Evolutionary conservation across 108 stramenopile species (phyloP), one percentile per base, ranked within the genome.

Genomic region (Cyclotella sp.): DNA sequence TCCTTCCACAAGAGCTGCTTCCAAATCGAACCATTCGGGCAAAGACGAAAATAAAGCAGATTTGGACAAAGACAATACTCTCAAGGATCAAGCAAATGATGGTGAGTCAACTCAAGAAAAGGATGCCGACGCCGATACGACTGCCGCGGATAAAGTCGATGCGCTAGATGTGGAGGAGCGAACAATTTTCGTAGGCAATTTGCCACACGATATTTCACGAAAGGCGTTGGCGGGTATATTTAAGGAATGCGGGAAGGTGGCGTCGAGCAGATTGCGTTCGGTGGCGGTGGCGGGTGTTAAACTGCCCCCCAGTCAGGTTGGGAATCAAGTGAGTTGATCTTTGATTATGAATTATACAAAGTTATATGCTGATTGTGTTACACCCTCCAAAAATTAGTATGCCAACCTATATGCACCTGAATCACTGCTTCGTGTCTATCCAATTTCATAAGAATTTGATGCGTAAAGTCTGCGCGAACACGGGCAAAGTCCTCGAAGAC

Each of bases 181-280:
- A 14, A 95, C 94, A 26, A 84, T 95, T 40, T 95, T 92, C 76
- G 90, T 92, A 3, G 93, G 94, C 29, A 95, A 95, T 76, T 63
- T 95, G 19, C 94, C 94, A 13, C 46, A 76, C 16, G 72, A 64
- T 14, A 88, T 78, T 14, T 88, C 84, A 11, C 84, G 94, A 41
- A 90, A 89, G 67, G 67, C 81, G 0, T 71, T 95, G 52, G 85
- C 79, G 28, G 40, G 66, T 1, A 78, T 92, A 13, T 92, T 95
- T 71, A 81, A 81, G 58, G 62, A 78, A 14, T 91, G 90, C 41
- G 91, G 91, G 4, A 76, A 81, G 13, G 75, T 95, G 27, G 64
- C 76, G 0, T 82, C 78, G 49, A 64, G 89, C 24, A 57, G 94
- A 14, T 72, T 95, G 29, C 87, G 94, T 44, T 87, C 86, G 6